phyloP scores from a whole-genome alignment of 176 grass and related monocot genomes.

The Rhynchospora pubera region DNA sequence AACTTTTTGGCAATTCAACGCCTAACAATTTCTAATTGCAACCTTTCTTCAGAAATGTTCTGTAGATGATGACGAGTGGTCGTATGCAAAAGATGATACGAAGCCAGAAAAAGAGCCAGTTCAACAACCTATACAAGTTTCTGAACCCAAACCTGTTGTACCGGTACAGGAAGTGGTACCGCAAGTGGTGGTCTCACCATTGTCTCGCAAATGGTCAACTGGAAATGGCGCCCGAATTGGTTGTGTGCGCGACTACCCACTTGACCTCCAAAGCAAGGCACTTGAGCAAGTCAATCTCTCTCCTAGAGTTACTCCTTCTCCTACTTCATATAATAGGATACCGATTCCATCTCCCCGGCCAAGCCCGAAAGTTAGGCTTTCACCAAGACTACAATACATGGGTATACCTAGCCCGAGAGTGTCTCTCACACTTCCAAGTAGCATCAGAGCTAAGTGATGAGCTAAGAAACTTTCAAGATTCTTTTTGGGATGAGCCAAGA shows the following conservation, averaged over 20 bases:
- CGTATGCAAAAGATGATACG: constrained; percentile 24
- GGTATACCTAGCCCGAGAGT: constrained; percentile 55
- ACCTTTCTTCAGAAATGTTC: constrained; percentile 48
- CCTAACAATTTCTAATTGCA: background rate
- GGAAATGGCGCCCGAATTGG: constrained; percentile 56
- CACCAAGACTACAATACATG: constrained; percentile 69
- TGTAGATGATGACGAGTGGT: constrained; percentile 63
- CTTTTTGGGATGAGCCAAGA: background rate
- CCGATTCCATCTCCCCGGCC: constrained; percentile 78
- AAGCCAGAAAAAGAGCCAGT: background rate
- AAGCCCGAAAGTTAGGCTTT: constrained; percentile 58
- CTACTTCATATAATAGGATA: constrained; percentile 25
- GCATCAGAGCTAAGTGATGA: constrained; percentile 41
- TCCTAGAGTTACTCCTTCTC: constrained; percentile 44
- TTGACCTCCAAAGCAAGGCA: constrained; percentile 61
- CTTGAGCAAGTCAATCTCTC: constrained; percentile 94
- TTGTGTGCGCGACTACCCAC: constrained; percentile 71
- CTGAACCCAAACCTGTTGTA: background rate
- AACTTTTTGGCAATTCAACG: background rate
- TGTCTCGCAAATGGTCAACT: constrained; percentile 69
- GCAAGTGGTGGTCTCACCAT: constrained; percentile 7
- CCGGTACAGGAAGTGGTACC: constrained; percentile 4
- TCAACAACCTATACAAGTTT: background rate
- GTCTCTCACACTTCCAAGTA: constrained; percentile 53
- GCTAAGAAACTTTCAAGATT: background rate